Evolutionary conservation across 345 rosid species (phyloP).

Genomic region (Rhodamnia rubescens): DNA sequence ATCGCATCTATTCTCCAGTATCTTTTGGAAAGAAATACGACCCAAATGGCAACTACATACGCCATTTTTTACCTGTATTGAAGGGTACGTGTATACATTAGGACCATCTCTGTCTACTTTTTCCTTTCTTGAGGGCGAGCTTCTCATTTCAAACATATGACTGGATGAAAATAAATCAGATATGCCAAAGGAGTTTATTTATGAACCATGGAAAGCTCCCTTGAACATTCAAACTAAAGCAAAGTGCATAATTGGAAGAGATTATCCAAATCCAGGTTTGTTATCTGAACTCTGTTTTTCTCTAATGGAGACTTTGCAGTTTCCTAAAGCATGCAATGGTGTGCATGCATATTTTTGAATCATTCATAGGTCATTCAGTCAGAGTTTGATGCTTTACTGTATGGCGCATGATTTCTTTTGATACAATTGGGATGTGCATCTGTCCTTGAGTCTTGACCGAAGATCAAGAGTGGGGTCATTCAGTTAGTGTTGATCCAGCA

Average conservation of each 20-base stretch:
- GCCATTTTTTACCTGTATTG: slow-evolving; percentile 80
- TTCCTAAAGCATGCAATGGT: neutral
- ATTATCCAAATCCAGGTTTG: slow-evolving; percentile 84
- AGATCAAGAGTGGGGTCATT: neutral
- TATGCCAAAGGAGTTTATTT: slow-evolving; percentile 90
- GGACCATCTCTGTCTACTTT: neutral
- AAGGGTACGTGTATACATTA: slow-evolving; percentile 41
- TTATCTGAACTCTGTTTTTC: neutral
- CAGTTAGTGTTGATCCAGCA: neutral
- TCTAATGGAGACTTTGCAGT: neutral
- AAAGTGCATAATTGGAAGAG: slow-evolving; percentile 74
- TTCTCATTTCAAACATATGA: neutral
- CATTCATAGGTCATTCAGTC: neutral
- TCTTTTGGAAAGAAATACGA: slow-evolving; percentile 91
- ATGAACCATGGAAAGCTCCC: slow-evolving; percentile 97
- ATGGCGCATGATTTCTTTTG: neutral
- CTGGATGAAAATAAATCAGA: slow-evolving; percentile 28
- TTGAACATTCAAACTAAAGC: slow-evolving; percentile 66
- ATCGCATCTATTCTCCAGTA: slow-evolving; percentile 81
- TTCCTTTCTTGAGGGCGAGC: neutral
- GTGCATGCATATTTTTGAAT: neutral
- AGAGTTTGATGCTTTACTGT: neutral
- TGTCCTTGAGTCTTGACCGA: neutral
- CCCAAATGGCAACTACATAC: slow-evolving; percentile 65
- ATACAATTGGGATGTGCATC: neutral